Percentiles rank a stretch among this genome's conserved stretches.
These are phyloP conservation scores for Aspergillus ochraceus DNA, from an alignment of 2,329 filamentous ascomycete genomes.

Conservation along the genomic window DNA sequence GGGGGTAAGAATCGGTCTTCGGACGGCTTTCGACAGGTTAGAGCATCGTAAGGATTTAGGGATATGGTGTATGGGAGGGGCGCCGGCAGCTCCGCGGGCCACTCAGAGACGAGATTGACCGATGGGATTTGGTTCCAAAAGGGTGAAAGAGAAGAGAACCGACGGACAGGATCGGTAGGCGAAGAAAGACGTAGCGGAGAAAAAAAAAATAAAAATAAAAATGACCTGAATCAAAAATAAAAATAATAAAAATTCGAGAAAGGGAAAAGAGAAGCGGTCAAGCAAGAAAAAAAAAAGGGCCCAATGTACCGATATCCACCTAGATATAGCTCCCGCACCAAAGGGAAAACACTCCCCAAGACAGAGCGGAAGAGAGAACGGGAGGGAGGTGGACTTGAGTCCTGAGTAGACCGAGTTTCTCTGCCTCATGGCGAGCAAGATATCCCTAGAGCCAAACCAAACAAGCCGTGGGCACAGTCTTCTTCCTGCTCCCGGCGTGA, in stretches of 20 bases:
- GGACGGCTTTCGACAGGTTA: conserved; percentile 21
- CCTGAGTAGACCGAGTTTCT: neutral
- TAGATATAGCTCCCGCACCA: conserved; percentile 1
- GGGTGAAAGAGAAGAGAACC: conserved; percentile 15
- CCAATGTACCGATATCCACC: conserved; percentile 16
- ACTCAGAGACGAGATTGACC: conserved; percentile 15
- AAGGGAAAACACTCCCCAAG: neutral
- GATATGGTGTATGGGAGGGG: conserved; percentile 13
- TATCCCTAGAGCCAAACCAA: conserved; percentile 3
- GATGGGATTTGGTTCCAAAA: conserved; percentile 10
- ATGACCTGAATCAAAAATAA: neutral
- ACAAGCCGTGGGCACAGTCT: conserved; percentile 2
- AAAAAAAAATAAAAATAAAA: neutral
- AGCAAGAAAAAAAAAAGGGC: conserved; percentile 16
- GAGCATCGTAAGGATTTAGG: conserved; percentile 13
- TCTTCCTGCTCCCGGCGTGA: conserved; percentile 21
- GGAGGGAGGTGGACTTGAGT: neutral
- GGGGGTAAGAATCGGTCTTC: conserved; percentile 20
- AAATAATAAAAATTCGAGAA: neutral
- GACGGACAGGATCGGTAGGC: conserved; percentile 3
- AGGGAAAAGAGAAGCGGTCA: conserved; percentile 20
- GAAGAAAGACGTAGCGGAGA: conserved; percentile 6
- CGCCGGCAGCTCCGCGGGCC: conserved; percentile 19
- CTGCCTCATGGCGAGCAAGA: conserved; percentile 10
- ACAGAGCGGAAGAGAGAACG: conserved; percentile 6